A percentile compares a stretch with the other conserved stretches of the same genome.
These are phyloP conservation scores for Xanthoconium stramineum DNA, from an alignment of 768 basidiomycete genomes.

Conservation along the genomic window DNA sequence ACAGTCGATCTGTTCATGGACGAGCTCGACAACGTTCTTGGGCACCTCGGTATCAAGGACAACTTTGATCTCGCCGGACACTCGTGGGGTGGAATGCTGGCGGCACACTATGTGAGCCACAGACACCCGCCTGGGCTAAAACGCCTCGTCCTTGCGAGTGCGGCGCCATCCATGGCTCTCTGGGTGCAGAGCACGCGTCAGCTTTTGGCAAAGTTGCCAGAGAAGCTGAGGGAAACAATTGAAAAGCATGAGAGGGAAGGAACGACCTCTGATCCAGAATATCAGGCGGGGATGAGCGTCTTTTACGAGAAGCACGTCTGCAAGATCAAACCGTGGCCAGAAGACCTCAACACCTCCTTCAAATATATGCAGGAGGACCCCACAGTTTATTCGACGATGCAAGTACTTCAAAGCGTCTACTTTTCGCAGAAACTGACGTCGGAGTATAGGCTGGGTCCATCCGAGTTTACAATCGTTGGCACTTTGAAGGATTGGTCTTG, in stretches of 20 bases:
- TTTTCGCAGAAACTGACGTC: neutral
- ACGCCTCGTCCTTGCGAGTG: conserved; percentile 34
- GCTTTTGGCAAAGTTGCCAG: conserved; percentile 26
- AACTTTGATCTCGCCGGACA: conserved; percentile 51
- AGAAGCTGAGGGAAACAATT: conserved; percentile 25
- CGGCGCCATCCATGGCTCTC: conserved; percentile 31
- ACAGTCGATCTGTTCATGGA: conserved; percentile 49
- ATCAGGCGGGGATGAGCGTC: conserved; percentile 26
- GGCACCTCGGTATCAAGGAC: conserved; percentile 37
- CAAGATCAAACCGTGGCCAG: conserved; percentile 32
- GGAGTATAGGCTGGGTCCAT: conserved; percentile 16
- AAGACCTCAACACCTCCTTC: conserved; percentile 30
- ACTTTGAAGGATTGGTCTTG: conserved; percentile 47
- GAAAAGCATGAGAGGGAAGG: conserved; percentile 33
- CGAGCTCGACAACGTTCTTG: conserved; percentile 50
- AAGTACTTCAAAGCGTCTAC: conserved; percentile 2
- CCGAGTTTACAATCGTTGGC: conserved; percentile 39
- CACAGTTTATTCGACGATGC: conserved; percentile 35
- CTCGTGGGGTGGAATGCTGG: conserved; percentile 59
- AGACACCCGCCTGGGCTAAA: conserved; percentile 39
- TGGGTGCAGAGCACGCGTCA: conserved; percentile 24
- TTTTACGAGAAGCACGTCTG: conserved; percentile 37
- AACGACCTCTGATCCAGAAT: conserved; percentile 32
- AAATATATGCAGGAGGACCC: conserved; percentile 26
- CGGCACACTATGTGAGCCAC: conserved; percentile 36